Evolutionary conservation across 2,329 filamentous ascomycete genomes (phyloP).

Genomic region (Fusarium buxicola): DNA sequence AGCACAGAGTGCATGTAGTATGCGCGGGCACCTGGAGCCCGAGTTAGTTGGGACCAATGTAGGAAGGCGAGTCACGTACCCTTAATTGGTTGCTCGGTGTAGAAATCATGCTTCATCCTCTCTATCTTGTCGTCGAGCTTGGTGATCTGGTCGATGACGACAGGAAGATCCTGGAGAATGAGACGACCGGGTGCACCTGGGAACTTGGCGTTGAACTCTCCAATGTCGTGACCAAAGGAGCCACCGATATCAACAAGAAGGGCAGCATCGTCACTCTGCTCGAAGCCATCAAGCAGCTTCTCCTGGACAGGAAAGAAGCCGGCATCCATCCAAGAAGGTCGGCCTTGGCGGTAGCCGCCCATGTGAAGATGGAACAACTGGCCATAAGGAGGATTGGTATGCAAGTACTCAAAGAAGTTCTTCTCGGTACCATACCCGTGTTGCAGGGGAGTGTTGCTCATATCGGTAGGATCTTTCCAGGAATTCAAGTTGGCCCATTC

Average conservation of each 20-base stretch:
- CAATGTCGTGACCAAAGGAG: constrained; percentile 51
- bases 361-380: constrained; percentile 55
- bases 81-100: constrained; percentile 58
- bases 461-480: constrained; percentile 48
- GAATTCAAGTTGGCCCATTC: constrained; percentile 46
- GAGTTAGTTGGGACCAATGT: neutral
- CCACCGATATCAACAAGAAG: constrained; percentile 54
- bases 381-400: constrained; percentile 46
- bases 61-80: constrained; percentile 38
- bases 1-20: constrained; percentile 58
- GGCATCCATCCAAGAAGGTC: constrained; percentile 50
- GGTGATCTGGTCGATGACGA: constrained; percentile 52
- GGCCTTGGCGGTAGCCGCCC: constrained; percentile 51
- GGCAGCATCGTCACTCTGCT: constrained; percentile 40
- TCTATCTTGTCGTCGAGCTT: constrained; percentile 48
- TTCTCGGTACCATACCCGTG: constrained; percentile 50
- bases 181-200: constrained; percentile 54
- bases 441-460: constrained; percentile 47
- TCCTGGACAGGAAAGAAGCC: constrained; percentile 53
- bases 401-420: constrained; percentile 51
- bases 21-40: constrained; percentile 48
- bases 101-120: constrained; percentile 59
- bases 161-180: constrained; percentile 61
- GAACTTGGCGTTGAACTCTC: constrained; percentile 50
- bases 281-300: constrained; percentile 46